Base-by-base conservation (phyloP, 1,139 yeast species). In the Ogataea hybrid region DNA sequence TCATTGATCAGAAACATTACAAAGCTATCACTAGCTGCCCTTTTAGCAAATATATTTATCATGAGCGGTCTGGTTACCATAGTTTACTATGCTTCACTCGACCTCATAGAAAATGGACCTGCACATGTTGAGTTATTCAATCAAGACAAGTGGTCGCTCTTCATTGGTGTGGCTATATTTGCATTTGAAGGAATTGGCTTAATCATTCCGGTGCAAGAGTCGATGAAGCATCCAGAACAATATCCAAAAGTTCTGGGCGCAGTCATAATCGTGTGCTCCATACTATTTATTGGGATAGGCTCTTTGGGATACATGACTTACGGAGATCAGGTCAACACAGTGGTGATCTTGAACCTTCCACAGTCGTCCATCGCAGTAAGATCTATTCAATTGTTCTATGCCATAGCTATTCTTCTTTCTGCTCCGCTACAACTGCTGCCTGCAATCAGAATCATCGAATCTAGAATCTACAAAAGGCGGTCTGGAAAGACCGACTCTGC, bases 121-220 rank as follows among this genome's bases (percentile, higher is more conserved):
- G 76, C 80, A 0, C 75, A 77, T 4, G 50, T 68, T 14, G 53
- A 47, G 4, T 49, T 69, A 15, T 76, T 84, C 58, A 84, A 84
- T 58, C 51, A 74, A n/a, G 70, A 73, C 35, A 67, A 74, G 44
- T 84, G 89, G 84, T 76, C 90, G 2, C 68, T 84, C 68, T 79
- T 84, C 50, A 77, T 84, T 44, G 94, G 94, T 4, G 87, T 85
- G 2, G 90, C 90, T 0, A 87, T 84, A 16, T 84, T 86, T 46
- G 81, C 92, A 1, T 84, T 82, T 56, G 94, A 84, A 65, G 94
- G 94, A 1, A 82, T 84, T 48, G 92, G 94, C 0, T 66, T 84
- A 32, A 81, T 84, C 37, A 74, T 84, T 30, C 94, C 92, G 1
- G 83, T 84, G 25, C 88, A 84, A 57, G 77, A 84, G 41, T 77